Evolutionary conservation across 192 early-diverging fungal species (phyloP).

Genomic region (Kappamyces sp.): DNA sequence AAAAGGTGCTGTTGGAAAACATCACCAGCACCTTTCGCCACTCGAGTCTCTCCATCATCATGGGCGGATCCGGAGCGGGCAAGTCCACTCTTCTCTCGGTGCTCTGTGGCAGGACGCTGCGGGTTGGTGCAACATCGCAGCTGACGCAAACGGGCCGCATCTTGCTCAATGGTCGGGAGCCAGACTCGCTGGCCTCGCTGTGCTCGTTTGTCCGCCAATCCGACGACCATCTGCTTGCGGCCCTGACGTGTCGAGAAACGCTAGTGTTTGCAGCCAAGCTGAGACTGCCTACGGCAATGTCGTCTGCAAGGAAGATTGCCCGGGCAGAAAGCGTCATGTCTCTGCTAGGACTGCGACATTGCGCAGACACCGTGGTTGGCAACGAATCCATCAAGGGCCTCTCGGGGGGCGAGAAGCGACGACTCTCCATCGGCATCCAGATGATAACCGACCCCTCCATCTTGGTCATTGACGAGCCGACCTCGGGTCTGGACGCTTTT

Average conservation of each 20-base stretch:
- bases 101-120: conserved; percentile 26
- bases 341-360: conserved; percentile 37
- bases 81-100: conserved; percentile 41
- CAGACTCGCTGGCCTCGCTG: conserved; percentile 24
- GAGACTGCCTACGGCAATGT: conserved; percentile 43
- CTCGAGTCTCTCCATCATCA: conserved; percentile 37
- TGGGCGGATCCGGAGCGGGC: conserved; percentile 40
- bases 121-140: conserved; percentile 17
- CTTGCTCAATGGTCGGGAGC: conserved; percentile 21
- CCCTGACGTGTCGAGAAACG: conserved; percentile 39
- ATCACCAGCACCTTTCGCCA: conserved; percentile 24
- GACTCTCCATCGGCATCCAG: conserved; percentile 60
- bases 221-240: conserved; percentile 38
- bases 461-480: conserved; percentile 32
- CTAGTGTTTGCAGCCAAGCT: conserved; percentile 43
- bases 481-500: conserved; percentile 30
- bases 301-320: conserved; percentile 28
- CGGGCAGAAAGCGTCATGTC: conserved; percentile 30
- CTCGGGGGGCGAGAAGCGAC: conserved; percentile 67
- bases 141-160: conserved; percentile 20
- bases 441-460: conserved; percentile 31
- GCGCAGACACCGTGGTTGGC: conserved; percentile 35
- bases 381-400: conserved; percentile 48
- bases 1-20: conserved; percentile 26
- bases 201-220: conserved; percentile 36